phyloP scores from a whole-genome alignment of 768 basidiomycete species.

The Clitopilus hobsonii region DNA sequence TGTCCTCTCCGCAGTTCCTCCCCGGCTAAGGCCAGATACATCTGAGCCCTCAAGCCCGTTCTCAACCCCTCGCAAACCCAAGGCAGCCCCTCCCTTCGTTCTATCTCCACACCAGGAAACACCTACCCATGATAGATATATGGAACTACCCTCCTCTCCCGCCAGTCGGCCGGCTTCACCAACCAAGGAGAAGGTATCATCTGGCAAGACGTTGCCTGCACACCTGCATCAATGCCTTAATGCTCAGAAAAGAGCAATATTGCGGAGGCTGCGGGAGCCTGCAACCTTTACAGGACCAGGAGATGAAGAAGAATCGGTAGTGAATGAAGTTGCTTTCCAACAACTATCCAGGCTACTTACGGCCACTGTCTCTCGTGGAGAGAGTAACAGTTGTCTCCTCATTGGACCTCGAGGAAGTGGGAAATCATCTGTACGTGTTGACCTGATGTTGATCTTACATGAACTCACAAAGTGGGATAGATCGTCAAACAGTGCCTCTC shows the following conservation, averaged over 20 bases:
- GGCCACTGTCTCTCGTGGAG: slow-evolving; percentile 75
- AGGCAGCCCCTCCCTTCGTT: background rate
- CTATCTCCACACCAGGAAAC: background rate
- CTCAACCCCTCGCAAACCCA: background rate
- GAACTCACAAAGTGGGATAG: slow-evolving; percentile 29
- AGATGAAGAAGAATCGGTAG: slow-evolving; percentile 16
- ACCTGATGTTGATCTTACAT: background rate
- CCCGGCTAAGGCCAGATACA: background rate
- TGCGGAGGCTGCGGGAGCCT: slow-evolving; percentile 37
- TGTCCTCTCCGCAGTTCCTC: background rate
- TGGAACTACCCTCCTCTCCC: background rate
- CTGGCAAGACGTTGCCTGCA: slow-evolving; percentile 22
- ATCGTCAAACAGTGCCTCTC: slow-evolving; percentile 56
- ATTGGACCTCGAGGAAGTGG: slow-evolving; percentile 85
- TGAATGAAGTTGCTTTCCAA: slow-evolving; percentile 46
- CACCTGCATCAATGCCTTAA: slow-evolving; percentile 42
- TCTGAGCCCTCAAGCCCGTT: background rate
- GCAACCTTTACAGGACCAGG: slow-evolving; percentile 5
- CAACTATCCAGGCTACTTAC: slow-evolving; percentile 61
- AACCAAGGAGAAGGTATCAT: slow-evolving; percentile 4
- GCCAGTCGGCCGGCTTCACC: slow-evolving; percentile 1
- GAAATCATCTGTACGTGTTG: slow-evolving; percentile 63
- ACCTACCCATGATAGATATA: background rate
- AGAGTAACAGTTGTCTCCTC: slow-evolving; percentile 91
- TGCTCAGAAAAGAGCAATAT: slow-evolving; percentile 53